Evolutionary conservation across 108 stramenopile species (phyloP).

Genomic region (Licmophora abbreviata): DNA sequence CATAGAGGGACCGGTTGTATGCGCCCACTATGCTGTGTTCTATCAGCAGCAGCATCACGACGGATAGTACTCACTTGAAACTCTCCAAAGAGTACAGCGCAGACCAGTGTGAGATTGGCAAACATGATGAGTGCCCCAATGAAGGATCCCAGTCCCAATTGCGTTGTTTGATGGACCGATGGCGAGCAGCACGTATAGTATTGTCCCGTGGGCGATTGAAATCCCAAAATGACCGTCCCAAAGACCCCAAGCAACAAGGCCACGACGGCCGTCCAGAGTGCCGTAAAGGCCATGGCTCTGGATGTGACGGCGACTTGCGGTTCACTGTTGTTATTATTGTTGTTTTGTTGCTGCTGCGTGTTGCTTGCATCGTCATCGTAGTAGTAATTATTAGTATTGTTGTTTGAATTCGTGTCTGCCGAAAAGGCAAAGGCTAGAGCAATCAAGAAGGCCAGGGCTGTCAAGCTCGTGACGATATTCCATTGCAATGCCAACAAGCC

Average conservation of each 20-base stretch:
- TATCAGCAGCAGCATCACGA: too few species aligned
- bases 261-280: slow-evolving; percentile 73
- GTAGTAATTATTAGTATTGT: slow-evolving; percentile 16
- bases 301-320: slow-evolving; percentile 23
- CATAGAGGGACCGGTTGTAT: too few species aligned
- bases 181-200: slow-evolving; percentile 72
- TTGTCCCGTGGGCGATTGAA: slow-evolving; percentile 64
- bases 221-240: slow-evolving; percentile 75
- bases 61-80: slow-evolving; percentile 56
- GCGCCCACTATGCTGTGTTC: too few species aligned
- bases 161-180: slow-evolving; percentile 72
- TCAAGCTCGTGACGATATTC: slow-evolving; percentile 60
- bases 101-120: slow-evolving; percentile 74
- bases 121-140: slow-evolving; percentile 79
- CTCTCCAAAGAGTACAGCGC: slow-evolving; percentile 74
- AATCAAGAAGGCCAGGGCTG: slow-evolving; percentile 51
- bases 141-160: slow-evolving; percentile 71
- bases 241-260: slow-evolving; percentile 56
- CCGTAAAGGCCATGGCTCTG: slow-evolving; percentile 73
- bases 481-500: slow-evolving; percentile 69
- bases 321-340: background rate
- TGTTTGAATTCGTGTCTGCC: slow-evolving; percentile 3
- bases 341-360: slow-evolving; percentile 1
- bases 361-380: slow-evolving; percentile 10
- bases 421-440: slow-evolving; percentile 51